Evolutionary conservation across 495 filamentous ascomycete genomes (phyloP).

Genomic region (Podospora conica): DNA sequence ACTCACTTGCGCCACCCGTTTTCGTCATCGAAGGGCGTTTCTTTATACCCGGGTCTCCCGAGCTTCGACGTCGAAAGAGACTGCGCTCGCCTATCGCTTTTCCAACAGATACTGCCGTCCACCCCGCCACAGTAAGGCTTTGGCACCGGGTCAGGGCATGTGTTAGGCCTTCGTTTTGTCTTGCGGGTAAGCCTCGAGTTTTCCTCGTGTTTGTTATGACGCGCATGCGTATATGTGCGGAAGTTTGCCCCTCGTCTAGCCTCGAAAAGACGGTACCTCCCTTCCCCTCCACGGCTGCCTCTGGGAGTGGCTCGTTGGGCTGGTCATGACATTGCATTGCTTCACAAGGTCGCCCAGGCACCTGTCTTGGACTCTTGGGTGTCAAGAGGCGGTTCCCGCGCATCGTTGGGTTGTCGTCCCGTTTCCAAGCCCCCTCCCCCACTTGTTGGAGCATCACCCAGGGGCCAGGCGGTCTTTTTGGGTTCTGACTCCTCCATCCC

Average conservation of each 20-base stretch:
- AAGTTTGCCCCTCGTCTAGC: neutral
- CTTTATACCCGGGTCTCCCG: neutral
- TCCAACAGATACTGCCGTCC: neutral
- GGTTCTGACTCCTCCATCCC: neutral
- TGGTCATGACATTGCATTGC: neutral
- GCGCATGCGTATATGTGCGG: neutral
- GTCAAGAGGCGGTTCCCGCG: neutral
- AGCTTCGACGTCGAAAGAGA: neutral
- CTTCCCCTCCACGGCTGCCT: neutral
- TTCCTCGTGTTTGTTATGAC: neutral
- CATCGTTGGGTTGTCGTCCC: slow-evolving; percentile 16
- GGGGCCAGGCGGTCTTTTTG: neutral
- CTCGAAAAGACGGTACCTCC: neutral
- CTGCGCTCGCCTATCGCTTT: neutral
- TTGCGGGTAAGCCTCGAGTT: neutral
- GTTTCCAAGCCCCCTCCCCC: slow-evolving; percentile 7
- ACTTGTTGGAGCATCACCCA: neutral
- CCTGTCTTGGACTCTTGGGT: neutral
- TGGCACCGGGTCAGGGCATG: neutral
- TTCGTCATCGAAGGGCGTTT: neutral
- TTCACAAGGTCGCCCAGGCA: neutral
- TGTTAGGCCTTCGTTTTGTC: neutral
- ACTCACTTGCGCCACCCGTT: neutral
- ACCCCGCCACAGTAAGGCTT: neutral
- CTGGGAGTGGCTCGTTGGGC: neutral